A percentile compares a stretch with the other conserved stretches of the same genome.
Conservation (phyloP, 164 flowering plant genomes). For the Cinnamomum chago region DNA sequence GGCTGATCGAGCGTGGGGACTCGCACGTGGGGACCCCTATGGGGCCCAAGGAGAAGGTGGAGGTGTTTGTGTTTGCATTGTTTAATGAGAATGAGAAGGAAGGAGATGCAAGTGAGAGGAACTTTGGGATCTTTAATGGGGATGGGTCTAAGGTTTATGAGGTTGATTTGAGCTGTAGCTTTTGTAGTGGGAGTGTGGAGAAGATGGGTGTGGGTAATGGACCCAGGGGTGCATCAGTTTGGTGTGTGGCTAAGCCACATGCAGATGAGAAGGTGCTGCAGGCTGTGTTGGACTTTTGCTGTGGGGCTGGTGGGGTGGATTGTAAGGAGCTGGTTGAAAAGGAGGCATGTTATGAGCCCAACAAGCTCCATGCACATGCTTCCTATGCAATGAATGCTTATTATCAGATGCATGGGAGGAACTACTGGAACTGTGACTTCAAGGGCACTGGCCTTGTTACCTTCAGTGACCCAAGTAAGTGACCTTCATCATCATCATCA, state of each 20-base stretch:
- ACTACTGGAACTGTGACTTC: slow-evolving; percentile 71
- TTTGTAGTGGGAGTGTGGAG: slow-evolving; percentile 30
- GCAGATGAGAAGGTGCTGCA: slow-evolving; percentile 50
- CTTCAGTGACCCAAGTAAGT: slow-evolving; percentile 68
- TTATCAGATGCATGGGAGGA: slow-evolving; percentile 72
- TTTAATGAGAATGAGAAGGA: slow-evolving; percentile 67
- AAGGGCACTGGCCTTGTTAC: slow-evolving; percentile 64
- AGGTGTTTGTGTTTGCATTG: slow-evolving; percentile 54
- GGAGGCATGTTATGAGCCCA: slow-evolving; percentile 49
- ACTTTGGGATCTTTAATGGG: slow-evolving; percentile 55
- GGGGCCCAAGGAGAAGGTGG: slow-evolving; percentile 40
- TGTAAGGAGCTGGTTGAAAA: slow-evolving; percentile 43
- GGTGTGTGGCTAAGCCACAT: slow-evolving; percentile 78
- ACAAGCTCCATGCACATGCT: slow-evolving; percentile 60
- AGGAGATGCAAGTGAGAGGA: slow-evolving; percentile 51
- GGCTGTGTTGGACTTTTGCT: slow-evolving; percentile 58
- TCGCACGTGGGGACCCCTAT: slow-evolving; percentile 53
- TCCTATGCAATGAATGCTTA: slow-evolving; percentile 72
- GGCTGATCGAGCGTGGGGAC: slow-evolving; percentile 43
- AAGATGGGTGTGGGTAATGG: slow-evolving; percentile 29
- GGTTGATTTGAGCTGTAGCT: slow-evolving; percentile 56
- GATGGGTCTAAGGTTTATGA: slow-evolving; percentile 60
- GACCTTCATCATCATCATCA: not conserved
- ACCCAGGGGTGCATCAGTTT: slow-evolving; percentile 45
- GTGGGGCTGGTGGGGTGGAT: slow-evolving; percentile 67